Conservation (phyloP, 257 asterid species). For the Lantana camara region DNA sequence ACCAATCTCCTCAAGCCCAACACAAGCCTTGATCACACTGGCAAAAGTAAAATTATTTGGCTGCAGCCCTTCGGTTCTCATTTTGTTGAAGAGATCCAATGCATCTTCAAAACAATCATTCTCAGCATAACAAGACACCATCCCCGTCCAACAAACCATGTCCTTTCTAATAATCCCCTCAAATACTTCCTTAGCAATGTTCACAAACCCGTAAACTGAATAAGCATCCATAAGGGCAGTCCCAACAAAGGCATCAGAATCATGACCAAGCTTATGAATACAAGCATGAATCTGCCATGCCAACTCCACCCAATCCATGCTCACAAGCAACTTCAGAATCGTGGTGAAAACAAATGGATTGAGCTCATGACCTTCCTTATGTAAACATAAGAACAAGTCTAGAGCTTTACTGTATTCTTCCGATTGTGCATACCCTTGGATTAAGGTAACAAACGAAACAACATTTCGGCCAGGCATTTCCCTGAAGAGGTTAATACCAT, state of each 20-base stretch:
- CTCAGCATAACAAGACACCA: slow-evolving; percentile 80
- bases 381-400: slow-evolving; percentile 41
- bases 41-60: slow-evolving; percentile 88
- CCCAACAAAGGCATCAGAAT: slow-evolving; percentile 68
- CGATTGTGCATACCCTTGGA: slow-evolving; percentile 47
- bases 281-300: slow-evolving; percentile 45
- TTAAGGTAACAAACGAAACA: slow-evolving; percentile 57
- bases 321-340: slow-evolving; percentile 48
- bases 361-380: slow-evolving; percentile 52
- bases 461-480: slow-evolving; percentile 54
- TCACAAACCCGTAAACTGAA: slow-evolving; percentile 62
- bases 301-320: slow-evolving; percentile 41
- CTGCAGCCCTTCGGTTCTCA: slow-evolving; percentile 63
- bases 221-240: slow-evolving; percentile 77
- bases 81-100: slow-evolving; percentile 48
- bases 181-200: slow-evolving; percentile 61
- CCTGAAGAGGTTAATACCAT: slow-evolving; percentile 46
- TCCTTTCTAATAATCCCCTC: slow-evolving; percentile 58
- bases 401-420: slow-evolving; percentile 35
- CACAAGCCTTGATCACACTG: slow-evolving; percentile 80
- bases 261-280: slow-evolving; percentile 49
- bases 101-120: slow-evolving; percentile 68
- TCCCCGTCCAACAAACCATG: slow-evolving; percentile 90
- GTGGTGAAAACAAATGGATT: slow-evolving; percentile 50
- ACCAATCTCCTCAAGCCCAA: slow-evolving; percentile 56